These are phyloP conservation scores for Gossypium mustelinum DNA, from an alignment of 345 rosid species.

Conservation along the genomic window DNA sequence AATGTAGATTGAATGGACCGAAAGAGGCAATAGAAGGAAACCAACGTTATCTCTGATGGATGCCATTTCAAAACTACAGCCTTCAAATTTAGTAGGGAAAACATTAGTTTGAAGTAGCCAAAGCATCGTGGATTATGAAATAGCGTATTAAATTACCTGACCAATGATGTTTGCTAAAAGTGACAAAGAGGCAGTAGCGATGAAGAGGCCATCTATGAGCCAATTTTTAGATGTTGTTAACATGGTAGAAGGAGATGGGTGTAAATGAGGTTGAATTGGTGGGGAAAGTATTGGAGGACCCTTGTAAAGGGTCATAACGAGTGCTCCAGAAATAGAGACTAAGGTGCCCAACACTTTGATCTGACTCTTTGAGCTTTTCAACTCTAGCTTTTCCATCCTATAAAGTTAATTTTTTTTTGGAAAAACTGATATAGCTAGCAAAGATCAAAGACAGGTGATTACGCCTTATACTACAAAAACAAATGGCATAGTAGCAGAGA, in stretches of 20 bases:
- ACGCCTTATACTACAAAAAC: neutral
- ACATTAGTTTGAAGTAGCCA: neutral
- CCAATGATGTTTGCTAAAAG: conserved; percentile 25
- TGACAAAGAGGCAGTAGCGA: conserved; percentile 28
- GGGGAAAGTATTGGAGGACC: conserved; percentile 30
- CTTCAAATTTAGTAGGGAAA: conserved; percentile 20
- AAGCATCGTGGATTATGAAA: neutral
- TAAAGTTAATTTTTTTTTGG: neutral
- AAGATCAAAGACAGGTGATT: neutral
- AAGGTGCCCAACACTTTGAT: conserved; percentile 41
- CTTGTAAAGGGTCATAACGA: conserved; percentile 40
- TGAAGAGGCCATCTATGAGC: conserved; percentile 42
- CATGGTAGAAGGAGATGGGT: neutral
- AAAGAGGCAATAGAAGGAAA: conserved; percentile 35
- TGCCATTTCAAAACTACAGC: conserved; percentile 40
- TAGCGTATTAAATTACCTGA: conserved; percentile 32
- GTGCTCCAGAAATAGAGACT: conserved; percentile 42
- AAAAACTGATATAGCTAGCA: neutral
- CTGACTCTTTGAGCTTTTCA: conserved; percentile 32
- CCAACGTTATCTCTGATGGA: conserved; percentile 39
- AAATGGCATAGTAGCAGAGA: neutral
- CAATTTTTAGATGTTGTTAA: conserved; percentile 24
- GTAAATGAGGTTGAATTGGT: neutral
- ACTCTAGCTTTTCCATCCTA: conserved; percentile 44
- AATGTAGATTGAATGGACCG: conserved; percentile 35